Conservation (phyloP, 345 rosid species). For the Streptanthus diversifolius region DNA sequence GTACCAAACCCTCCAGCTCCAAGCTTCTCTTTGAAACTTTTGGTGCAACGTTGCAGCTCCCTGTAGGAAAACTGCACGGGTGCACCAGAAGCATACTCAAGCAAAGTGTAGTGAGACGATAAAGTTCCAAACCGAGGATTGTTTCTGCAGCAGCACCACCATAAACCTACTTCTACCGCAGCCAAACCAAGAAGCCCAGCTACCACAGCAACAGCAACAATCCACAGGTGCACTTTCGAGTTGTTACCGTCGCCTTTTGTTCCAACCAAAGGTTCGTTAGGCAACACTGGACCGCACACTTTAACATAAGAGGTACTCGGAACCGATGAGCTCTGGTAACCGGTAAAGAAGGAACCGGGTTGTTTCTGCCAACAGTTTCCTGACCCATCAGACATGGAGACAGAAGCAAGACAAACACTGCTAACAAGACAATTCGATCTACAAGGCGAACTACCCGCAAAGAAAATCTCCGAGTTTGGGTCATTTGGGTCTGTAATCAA, state of each 20-base stretch:
- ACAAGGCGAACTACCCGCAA: conserved; percentile 46
- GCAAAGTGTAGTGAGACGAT: conserved; percentile 46
- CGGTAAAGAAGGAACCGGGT: conserved; percentile 44
- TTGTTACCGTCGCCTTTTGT: conserved; percentile 13
- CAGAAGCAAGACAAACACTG: conserved; percentile 47
- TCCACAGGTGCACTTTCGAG: conserved; percentile 37
- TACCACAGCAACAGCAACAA: conserved; percentile 34
- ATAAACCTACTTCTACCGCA: conserved; percentile 40
- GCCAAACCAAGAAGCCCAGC: conserved; percentile 35
- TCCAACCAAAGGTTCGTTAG: conserved; percentile 30
- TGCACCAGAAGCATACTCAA: conserved; percentile 62
- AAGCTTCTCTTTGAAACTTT: conserved; percentile 49
- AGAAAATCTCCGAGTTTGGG: conserved; percentile 25
- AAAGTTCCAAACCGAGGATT: conserved; percentile 37
- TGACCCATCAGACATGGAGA: conserved; percentile 55
- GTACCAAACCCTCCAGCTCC: conserved; percentile 68
- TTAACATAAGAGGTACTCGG: conserved; percentile 56
- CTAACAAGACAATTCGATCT: conserved; percentile 45
- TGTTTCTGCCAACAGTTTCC: conserved; percentile 56
- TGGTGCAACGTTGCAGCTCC: conserved; percentile 50
- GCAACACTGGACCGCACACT: conserved; percentile 51
- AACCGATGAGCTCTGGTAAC: conserved; percentile 47
- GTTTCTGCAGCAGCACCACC: conserved; percentile 53
- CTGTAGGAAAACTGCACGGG: conserved; percentile 53
- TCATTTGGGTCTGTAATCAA: conserved; percentile 41